phyloP scores from a whole-genome alignment of 2,329 filamentous ascomycete genomes.

The Pyrenochaeta sp. region DNA sequence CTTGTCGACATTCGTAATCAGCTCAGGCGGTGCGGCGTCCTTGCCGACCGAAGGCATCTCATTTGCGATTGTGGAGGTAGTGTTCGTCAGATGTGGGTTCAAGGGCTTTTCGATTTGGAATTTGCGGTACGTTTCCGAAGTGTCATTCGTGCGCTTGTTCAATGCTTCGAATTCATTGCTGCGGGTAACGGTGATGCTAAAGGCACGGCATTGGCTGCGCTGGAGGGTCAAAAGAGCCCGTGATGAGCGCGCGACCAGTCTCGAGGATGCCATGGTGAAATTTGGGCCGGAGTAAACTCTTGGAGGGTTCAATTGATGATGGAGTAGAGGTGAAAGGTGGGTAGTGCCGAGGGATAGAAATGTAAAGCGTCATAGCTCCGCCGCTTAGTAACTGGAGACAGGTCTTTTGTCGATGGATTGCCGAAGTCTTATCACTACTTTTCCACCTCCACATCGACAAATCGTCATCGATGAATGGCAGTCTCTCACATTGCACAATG shows the following conservation, averaged over 20 bases:
- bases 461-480: neutral
- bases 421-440: conserved; percentile 26
- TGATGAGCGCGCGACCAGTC: conserved; percentile 56
- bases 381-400: conserved; percentile 21
- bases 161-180: conserved; percentile 50
- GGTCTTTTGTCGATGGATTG: conserved; percentile 24
- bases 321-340: conserved; percentile 13
- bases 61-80: conserved; percentile 69
- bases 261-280: conserved; percentile 56
- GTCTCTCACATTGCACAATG: too few relatives aligned
- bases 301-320: conserved; percentile 23
- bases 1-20: conserved; percentile 65
- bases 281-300: conserved; percentile 9
- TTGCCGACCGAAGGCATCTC: conserved; percentile 68
- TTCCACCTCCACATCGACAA: neutral
- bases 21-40: conserved; percentile 66
- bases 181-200: conserved; percentile 49
- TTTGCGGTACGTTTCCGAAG: conserved; percentile 62
- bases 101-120: conserved; percentile 65
- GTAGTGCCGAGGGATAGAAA: conserved; percentile 28
- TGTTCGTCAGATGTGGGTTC: conserved; percentile 71
- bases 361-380: conserved; percentile 35
- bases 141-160: conserved; percentile 63
- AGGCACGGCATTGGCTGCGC: conserved; percentile 45
- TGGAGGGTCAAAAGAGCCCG: conserved; percentile 50